phyloP scores from a whole-genome alignment of 177 flowering plant genomes.

The Vitis hybrid region DNA sequence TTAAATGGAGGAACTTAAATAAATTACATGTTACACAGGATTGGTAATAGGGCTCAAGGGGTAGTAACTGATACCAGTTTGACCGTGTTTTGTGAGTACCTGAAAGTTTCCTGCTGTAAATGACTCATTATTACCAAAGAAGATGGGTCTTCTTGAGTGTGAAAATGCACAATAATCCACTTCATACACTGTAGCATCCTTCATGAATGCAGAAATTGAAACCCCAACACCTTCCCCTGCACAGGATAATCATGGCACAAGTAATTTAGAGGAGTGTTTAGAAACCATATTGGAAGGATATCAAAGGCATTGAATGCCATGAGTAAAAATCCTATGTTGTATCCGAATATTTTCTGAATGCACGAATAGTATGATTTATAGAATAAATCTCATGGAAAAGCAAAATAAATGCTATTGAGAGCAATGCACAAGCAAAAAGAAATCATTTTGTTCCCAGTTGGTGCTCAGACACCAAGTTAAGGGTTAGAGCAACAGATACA shows the following conservation, averaged over 20 bases:
- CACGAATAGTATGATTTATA: too few species aligned
- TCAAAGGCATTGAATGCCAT: too few species aligned
- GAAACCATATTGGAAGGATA: not conserved
- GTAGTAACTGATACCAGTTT: slow-evolving; percentile 34
- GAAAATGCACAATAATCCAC: slow-evolving; percentile 76
- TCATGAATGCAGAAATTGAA: slow-evolving; percentile 42
- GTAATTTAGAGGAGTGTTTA: not conserved
- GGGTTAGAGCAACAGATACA: not conserved
- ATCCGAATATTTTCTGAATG: too few species aligned
- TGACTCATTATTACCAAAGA: slow-evolving; percentile 22
- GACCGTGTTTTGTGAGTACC: slow-evolving; percentile 22
- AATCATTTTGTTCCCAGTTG: too few species aligned
- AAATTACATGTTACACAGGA: too few species aligned
- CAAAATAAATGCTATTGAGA: too few species aligned
- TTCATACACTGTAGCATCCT: slow-evolving; percentile 42
- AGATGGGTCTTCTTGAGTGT: slow-evolving; percentile 39
- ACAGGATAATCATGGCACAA: slow-evolving; percentile 1
- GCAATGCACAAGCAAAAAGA: too few species aligned
- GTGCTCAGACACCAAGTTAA: too few species aligned
- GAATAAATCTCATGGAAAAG: too few species aligned
- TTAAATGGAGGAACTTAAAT: too few species aligned
- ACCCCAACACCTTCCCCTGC: slow-evolving; percentile 86
- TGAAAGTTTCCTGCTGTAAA: slow-evolving; percentile 49
- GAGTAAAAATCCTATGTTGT: too few species aligned
- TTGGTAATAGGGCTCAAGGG: not conserved